These are phyloP conservation scores for Stenogyne calaminthoides DNA, from an alignment of 305 asterid genomes.

Conservation along the genomic window DNA sequence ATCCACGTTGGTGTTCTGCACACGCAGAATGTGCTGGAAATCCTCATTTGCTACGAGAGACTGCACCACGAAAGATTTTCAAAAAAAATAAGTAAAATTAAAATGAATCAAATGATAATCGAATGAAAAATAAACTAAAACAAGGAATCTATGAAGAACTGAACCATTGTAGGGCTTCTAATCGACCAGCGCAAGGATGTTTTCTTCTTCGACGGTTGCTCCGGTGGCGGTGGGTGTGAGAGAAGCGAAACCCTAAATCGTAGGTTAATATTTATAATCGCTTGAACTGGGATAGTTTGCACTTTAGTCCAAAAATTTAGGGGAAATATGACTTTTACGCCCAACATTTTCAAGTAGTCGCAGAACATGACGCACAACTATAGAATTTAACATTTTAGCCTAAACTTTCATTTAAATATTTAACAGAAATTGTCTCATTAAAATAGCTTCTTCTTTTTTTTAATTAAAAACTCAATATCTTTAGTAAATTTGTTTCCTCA, in stretches of 20 bases:
- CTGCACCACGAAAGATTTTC: slow-evolving; percentile 33
- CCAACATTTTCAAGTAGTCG: background rate
- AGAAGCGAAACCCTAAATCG: slow-evolving; percentile 36
- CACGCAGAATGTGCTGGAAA: slow-evolving; percentile 88
- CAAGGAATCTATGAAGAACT: background rate
- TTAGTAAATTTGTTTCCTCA: too few species aligned
- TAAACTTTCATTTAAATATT: too few species aligned
- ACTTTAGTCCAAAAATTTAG: background rate
- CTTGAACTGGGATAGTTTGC: slow-evolving; percentile 4
- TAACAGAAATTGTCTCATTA: too few species aligned
- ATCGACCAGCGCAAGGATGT: slow-evolving; percentile 24
- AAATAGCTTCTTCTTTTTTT: too few species aligned
- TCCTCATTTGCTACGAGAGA: slow-evolving; percentile 80
- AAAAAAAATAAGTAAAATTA: background rate
- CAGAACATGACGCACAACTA: too few species aligned
- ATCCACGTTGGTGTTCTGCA: slow-evolving; percentile 82
- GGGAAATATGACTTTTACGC: background rate
- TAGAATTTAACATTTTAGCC: too few species aligned
- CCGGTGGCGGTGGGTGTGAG: slow-evolving; percentile 13
- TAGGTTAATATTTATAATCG: slow-evolving; percentile 27
- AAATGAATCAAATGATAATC: background rate
- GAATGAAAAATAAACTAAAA: background rate
- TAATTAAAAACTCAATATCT: too few species aligned
- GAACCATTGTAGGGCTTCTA: slow-evolving; percentile 38
- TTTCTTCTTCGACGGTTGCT: slow-evolving; percentile 35